Base-by-base conservation (phyloP, 2,329 filamentous ascomycete species). In the Penicillium sp. region DNA sequence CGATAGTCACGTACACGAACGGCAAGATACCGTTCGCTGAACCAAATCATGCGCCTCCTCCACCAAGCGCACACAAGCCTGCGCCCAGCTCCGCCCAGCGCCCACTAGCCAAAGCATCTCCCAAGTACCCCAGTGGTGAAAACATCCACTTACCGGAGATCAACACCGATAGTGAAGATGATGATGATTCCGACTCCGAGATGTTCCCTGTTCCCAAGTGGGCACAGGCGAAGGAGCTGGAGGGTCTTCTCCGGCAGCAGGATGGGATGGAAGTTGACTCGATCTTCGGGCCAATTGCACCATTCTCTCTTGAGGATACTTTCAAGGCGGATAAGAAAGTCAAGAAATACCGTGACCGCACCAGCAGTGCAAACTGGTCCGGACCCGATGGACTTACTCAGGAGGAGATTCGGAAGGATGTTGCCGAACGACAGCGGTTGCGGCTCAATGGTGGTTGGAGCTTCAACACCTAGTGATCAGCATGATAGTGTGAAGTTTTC, bases 341-440 rank as follows among this genome's bases (percentile, higher is more conserved):
- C 74, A 90, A 90, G 80, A 90, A 91, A 71, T 97, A 97, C 82
- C 86, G 95, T 19, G 88, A 90, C 51, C 85, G 94, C 56, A 97
- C 93, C 6, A 96, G 91, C 67, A 96, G 91, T 75, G 95, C 95
- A 37, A 95, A 96, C 77, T 99, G 94, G 94, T 88, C 85, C 69
- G 76, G 90, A 54, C 81, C 88, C 3, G 95, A 99, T 74, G 81
- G 83, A 45, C 81, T 99, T 66, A 97, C 93, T 0, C 89, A 93
- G 64, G 93, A 95, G 58, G 93, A 97, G 70, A 90, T 95, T 69
- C 80, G 85, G 54, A 89, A 86, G 71, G 93, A 97, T 77, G 78
- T 89, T 67, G 88, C 89, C 60, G 89, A 89, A 56, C 83, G 93
- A 61, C 90, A 95, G 74, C 85, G 87, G 70, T 82, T 97, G 71